Conservation (phyloP, 2,329 filamentous ascomycete species). For the Sporothrix globosa region DNA sequence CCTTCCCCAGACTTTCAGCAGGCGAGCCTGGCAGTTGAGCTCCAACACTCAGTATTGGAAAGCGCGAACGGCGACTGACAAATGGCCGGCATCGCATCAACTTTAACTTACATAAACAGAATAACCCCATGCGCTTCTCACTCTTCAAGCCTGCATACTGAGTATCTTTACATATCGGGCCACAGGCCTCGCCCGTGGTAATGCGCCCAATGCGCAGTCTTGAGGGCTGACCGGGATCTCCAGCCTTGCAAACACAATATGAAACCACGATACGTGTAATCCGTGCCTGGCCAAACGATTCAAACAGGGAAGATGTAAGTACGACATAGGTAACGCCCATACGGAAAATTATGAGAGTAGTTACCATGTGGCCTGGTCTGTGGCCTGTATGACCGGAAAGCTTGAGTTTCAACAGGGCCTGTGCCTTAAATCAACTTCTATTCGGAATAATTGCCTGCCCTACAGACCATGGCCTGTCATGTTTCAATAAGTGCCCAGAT, state of each 20-base stretch:
- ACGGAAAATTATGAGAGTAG: neutral
- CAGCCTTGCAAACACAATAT: slow-evolving; percentile 15
- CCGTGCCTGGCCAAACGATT: neutral
- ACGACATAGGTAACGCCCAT: neutral
- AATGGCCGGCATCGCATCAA: neutral
- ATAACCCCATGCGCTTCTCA: neutral
- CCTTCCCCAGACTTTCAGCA: slow-evolving; percentile 21
- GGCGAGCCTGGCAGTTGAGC: neutral
- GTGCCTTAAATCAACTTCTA: slow-evolving; percentile 11
- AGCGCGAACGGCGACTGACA: neutral
- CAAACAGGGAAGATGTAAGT: neutral
- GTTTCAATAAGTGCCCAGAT: slow-evolving; percentile 2
- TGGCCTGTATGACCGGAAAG: neutral
- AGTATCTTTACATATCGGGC: neutral
- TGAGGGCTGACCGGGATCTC: slow-evolving; percentile 2
- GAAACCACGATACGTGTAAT: neutral
- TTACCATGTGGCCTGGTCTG: no score
- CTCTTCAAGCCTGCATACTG: neutral
- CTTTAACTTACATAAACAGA: neutral
- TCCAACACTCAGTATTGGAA: neutral
- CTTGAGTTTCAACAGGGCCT: slow-evolving; percentile 4
- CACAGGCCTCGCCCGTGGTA: slow-evolving; percentile 12
- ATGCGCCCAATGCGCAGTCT: slow-evolving; percentile 10
- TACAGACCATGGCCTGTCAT: slow-evolving; percentile 12
- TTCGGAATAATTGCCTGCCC: slow-evolving; percentile 12